Base-by-base conservation (phyloP, 208 protist genomes). In the Crithidia brevicula region DNA sequence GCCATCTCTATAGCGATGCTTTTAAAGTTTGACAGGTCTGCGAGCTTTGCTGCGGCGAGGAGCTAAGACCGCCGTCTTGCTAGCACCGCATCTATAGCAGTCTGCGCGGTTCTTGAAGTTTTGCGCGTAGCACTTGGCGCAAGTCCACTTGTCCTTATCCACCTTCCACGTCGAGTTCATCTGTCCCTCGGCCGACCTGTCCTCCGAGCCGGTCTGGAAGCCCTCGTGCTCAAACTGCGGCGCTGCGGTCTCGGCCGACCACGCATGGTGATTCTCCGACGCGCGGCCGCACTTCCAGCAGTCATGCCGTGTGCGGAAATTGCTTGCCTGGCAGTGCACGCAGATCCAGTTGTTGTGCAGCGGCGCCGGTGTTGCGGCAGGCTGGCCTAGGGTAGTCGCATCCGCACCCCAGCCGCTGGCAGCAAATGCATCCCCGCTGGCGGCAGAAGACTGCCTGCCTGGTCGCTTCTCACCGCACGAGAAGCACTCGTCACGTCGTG, bases 271-370 rank as follows among this genome's bases (percentile, higher is more conserved):
- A 4, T 68, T 60, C 40, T 68, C 72, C 15, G 81, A 84, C 49
- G 74, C 57, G 27, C 66, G 52, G 2, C 80, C 83, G 53, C 91
- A 96, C 71, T 96, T 88, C 91, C 91, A 96, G 66, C 91, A 96
- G 50, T 65, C 72, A 33, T 61, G 58, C 23, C 91, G 85, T 16
- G 91, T 96, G 28, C 91, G 83, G 74, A 96, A 96, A 73, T 96
- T 96, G 65, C 85, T 91, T 0, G 91, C 72, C 30, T 88, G 78
- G 57, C 91, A 96, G 27, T 85, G 71, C 16, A 69, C 20, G 54
- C 91, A 96, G 34, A 82, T 82, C 88, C 91, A 96, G 66, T 96
- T 96, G 72, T 93, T 91, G 51, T 91, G 78, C 36, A 74, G 31
- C 25, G 43, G 30, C 51, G 60, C 43, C 18, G 11, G 63, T 57